Evolutionary conservation across 2,329 filamentous ascomycete genomes (phyloP), one percentile per base, ranked within the genome.

Genomic region (Colletotrichum sp.): DNA sequence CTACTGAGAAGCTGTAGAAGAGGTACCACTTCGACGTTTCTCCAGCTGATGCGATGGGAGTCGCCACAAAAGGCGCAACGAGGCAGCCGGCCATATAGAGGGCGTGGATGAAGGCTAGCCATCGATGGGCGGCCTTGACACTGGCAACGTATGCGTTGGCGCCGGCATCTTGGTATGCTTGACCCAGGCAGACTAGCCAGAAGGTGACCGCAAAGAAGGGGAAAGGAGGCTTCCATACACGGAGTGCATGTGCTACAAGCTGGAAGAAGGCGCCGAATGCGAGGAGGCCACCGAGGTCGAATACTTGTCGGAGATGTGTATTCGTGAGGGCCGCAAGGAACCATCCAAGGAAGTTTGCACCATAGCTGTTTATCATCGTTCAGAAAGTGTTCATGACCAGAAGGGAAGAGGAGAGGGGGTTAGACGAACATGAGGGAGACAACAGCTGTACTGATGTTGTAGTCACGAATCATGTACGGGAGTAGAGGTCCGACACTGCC

Each of bases 111-210:
- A 93, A 90, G 0, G 91, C 90, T 0, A 93, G 84, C 89, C 91
- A 93, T 6, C 91, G 84, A 79, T 93, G 91, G 0, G 91, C 89
- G 0, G 82, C 84, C 12, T 86, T 86, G 1, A 89, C 81, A 0
- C 87, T 85, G 1, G 89, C 87, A 1, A 93, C 91, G 73, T 91
- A 93, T 0, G 91, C 90, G 73, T 94, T 93, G 2, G 89, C 88
- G 27, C 93, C 90, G 0, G 92, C 89, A 77, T 94, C 92, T 75
- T 93, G 91, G 72, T 90, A 93, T 0, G 90, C 92, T 80, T 93
- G 91, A 0, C 92, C 92, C 0, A 92, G 79, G 12, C 89, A 89
- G 1, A 89, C 88, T 9, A 93, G 77, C 81, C 90, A 90, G 80
- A 93, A 94, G 0, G 90, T 91, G 4, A 89, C 80, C 0, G 88